These are phyloP conservation scores for Phaseolus coccineus DNA, from an alignment of 331 rosid genomes.

Conservation along the genomic window DNA sequence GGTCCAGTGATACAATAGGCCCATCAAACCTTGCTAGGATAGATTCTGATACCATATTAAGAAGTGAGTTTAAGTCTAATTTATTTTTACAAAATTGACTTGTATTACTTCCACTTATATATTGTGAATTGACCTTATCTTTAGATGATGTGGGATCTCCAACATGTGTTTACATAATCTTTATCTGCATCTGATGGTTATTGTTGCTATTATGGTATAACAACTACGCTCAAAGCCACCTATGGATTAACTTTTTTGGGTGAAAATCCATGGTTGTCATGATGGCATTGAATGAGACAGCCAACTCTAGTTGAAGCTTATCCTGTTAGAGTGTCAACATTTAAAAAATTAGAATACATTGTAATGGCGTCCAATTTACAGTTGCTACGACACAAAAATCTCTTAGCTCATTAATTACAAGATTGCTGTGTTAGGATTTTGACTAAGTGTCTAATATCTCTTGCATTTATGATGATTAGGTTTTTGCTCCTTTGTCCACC, in stretches of 20 bases:
- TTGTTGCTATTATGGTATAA: not conserved
- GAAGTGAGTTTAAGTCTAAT: too few species aligned
- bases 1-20: too few species aligned
- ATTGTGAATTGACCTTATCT: too few species aligned
- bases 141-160: too few species aligned
- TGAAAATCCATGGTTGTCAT: slow-evolving; percentile 2
- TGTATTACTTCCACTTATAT: too few species aligned
- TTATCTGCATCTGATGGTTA: not conserved
- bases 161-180: not conserved
- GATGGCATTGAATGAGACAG: slow-evolving; percentile 9
- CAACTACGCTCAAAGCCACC: slow-evolving; percentile 19
- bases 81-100: too few species aligned
- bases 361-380: slow-evolving; percentile 16
- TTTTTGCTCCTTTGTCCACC: slow-evolving; percentile 48
- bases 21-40: too few species aligned
- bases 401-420: slow-evolving; percentile 17
- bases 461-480: slow-evolving; percentile 52
- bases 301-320: slow-evolving; percentile 17
- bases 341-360: not conserved
- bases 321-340: not conserved
- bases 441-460: slow-evolving; percentile 41
- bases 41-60: too few species aligned
- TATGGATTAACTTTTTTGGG: slow-evolving; percentile 12
- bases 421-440: slow-evolving; percentile 29
- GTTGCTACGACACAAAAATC: slow-evolving; percentile 10